Evolutionary conservation across 176 grass and related monocot genomes (phyloP), one percentile per base, ranked within the genome.

Genomic region (Rhynchospora breviuscula): DNA sequence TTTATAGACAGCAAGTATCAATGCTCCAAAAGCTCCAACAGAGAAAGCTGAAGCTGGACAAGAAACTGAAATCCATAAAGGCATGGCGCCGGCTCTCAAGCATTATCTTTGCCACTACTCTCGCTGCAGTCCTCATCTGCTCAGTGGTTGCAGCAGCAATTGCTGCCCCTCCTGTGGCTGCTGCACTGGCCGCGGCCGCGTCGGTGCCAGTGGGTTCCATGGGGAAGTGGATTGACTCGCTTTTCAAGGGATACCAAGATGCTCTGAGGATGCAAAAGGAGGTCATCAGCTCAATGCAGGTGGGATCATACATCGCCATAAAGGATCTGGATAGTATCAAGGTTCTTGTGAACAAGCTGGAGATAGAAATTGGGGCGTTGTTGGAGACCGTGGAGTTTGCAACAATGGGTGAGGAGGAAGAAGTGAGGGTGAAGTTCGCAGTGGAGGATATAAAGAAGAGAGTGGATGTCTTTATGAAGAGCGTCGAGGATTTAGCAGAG

Each of bases 1-100:
- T 95, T 29, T 86, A 93, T 67, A 58, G 63, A 66, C 95, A 93
- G 92, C 95, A 98, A 89, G 77, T 91, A 17, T 9, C 79, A 18
- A 95, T 93, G 90, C 87, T 91, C 51, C 88, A 97, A 87, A 97
- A 97, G 83, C 87, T 97, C 59, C 83, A 91, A 79, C 90, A 86
- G 83, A 89, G 90, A 78, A 97, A 94, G 83, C 66, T 87, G 29
- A 86, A 91, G 40, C 87, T 94, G 14, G 90, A 94, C 83, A 97
- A 86, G 92, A 90, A 87, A 90, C 53, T 94, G 67, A 97, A 89
- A 82, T 74, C 81, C 1, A 94, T 97, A 68, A 94, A 94, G 61
- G 87, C 92, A 61, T 97, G 92, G 94, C 90, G 94, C 81, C 85
- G 84, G 44, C 90, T 94, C 47, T 97, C 94, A 0, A 92, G 84